Base-by-base conservation (phyloP, 2,329 filamentous ascomycete species). In the Cordyceps cateniannulata region DNA sequence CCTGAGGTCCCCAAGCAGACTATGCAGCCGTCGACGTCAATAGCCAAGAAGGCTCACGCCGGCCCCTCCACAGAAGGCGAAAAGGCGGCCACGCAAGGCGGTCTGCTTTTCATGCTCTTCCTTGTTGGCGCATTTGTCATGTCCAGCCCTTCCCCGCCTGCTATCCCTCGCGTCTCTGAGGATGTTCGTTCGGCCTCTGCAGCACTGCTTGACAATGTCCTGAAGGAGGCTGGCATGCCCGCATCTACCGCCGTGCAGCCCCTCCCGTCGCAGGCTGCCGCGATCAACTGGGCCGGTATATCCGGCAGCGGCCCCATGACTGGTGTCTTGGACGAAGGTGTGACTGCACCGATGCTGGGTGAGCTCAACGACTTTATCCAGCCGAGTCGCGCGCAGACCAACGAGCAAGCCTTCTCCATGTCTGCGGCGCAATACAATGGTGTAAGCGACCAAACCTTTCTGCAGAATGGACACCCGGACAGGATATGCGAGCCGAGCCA, bases 121-220 rank as follows among this genome's bases (percentile, higher is more conserved):
- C 88, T 99, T 59, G 93, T 96, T 65, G 95, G 95, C 71, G 95
- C 95, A 58, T 96, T 97, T 71, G 92, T 98, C 68, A 89, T 95
- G 64, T 97, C 93, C 35, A 96, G 93, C 76, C 86, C 86, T 66
- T 84, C 86, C 49, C 81, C 87, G 22, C 85, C 87, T 44, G 85
- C 85, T 66, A 87, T 96, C 67, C 89, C 90, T 55, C 84, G 84
- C 61, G 88, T 93, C 71, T 89, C 91, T 40, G 89, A 93, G 61
- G 89, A 93, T 67, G 85, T 95, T 61, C 88, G 90, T 62, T 87
- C 85, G 65, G 90, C 89, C 45, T 91, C 90, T 16, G 88, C 89
- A 55, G 85, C 86, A 22, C 83, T 95, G 22, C 84, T 95, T 60
- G 85, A 92, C 73, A 91, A 86, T 73, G 88, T 95, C 66, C 85